Evolutionary conservation across 2,329 filamentous ascomycete genomes (phyloP), one percentile per base, ranked within the genome.

Genomic region (Talaromyces islandicus): DNA sequence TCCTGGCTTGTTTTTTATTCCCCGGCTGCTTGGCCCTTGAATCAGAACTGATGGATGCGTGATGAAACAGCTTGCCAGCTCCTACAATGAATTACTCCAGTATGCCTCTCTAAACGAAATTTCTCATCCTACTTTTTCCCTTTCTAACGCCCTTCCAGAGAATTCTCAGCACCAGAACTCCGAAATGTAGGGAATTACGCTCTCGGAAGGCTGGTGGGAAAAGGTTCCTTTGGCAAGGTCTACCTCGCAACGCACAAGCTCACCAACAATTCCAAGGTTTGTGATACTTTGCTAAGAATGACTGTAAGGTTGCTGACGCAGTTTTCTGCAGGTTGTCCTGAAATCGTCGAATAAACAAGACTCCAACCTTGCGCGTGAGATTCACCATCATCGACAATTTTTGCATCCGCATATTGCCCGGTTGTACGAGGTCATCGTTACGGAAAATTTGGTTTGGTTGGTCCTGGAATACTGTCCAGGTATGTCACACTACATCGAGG

Each of bases 381-480:
- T 99, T 68, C 94, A 99, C 75, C 94, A 99, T 74, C 94, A 99
- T 74, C 90, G 94, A 67, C 94, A 99, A 76, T 97, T 99, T 76
- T 84, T 96, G 65, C 94, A 99, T 71, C 94, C 94, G 24, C 94
- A 99, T 77, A 99, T 99, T 69, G 92, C 94, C 52, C 86, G 94
- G 56, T 81, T 99, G 24, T 97, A 99, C 80, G 94, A 99, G 80
- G 93, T 99, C 62, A 96, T 99, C 68, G 92, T 99, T 64, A 99
- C 94, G 1, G 94, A 99, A 77, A 87, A 81, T 55, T 77, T 97
- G 74, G 95, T 99, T 57, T 99, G 94, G 94, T 83, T 99, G 70
- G 94, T 95, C 30, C 80, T 99, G 69, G 94, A 99, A 78, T 99
- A 96, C 74, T 99, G 94, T 76, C 88, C 91, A 64, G 92, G 91